phyloP scores from a whole-genome alignment of 495 filamentous ascomycete genomes.

The Hypoxylon intermedium region DNA sequence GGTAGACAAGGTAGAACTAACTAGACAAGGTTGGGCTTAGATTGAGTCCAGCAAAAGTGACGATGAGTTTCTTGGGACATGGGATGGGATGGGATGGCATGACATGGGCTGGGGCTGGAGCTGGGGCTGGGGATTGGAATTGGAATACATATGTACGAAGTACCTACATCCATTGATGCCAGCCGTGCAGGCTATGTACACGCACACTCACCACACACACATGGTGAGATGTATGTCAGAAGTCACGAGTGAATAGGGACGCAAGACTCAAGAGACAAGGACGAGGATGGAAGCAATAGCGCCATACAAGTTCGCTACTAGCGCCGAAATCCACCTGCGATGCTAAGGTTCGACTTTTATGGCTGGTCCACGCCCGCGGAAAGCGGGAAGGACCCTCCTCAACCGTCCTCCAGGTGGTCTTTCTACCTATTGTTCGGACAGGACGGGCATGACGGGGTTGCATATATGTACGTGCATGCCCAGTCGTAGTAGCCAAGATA shows the following conservation, averaged over 20 bases:
- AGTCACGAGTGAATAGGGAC: not conserved
- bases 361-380: constrained; percentile 38
- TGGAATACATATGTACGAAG: too few relatives aligned
- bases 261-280: not conserved
- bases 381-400: constrained; percentile 40
- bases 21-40: constrained; percentile 31
- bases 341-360: constrained; percentile 14
- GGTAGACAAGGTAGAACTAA: constrained; percentile 25
- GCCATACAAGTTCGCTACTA: constrained; percentile 27
- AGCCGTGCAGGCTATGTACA: constrained; percentile 12
- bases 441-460: too few relatives aligned
- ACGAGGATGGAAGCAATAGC: constrained; percentile 28
- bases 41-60: constrained; percentile 24
- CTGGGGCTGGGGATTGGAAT: too few relatives aligned
- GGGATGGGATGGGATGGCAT: not conserved
- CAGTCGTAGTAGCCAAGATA: constrained; percentile 1
- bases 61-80: constrained; percentile 2
- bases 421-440: constrained; percentile 12
- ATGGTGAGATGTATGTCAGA: constrained; percentile 19
- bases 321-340: constrained; percentile 28
- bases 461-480: not conserved
- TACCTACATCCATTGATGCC: too few relatives aligned
- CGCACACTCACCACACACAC: constrained; percentile 10
- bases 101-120: not conserved
- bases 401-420: constrained; percentile 30